Conservation (phyloP, 768 basidiomycete species). For the Tylopilus intermedius region DNA sequence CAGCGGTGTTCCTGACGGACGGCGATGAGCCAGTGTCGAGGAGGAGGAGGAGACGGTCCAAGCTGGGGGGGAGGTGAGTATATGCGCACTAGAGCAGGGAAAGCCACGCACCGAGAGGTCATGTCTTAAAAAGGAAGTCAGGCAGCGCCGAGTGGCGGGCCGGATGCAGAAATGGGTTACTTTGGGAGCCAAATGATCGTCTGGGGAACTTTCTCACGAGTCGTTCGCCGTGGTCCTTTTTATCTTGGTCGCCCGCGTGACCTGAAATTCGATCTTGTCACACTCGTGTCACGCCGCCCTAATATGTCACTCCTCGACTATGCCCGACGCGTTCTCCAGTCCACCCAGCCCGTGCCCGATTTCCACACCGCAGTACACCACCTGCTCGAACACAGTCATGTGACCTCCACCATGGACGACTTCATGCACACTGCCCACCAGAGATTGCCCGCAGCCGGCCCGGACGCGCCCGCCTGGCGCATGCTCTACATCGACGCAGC, state of each 20-base stretch:
- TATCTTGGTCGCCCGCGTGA: conserved; percentile 49
- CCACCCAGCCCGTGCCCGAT: not conserved
- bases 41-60: conserved; percentile 94
- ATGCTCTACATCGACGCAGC: conserved; percentile 73
- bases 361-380: conserved; percentile 6
- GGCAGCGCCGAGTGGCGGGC: conserved; percentile 47
- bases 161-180: conserved; percentile 28
- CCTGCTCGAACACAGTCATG: not conserved
- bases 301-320: conserved; percentile 7
- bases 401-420: conserved; percentile 18
- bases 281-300: conserved; percentile 25
- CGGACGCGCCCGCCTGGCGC: conserved; percentile 45
- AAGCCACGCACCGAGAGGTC: conserved; percentile 62
- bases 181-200: conserved; percentile 42
- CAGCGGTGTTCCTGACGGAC: conserved; percentile 90
- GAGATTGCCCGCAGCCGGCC: conserved; percentile 40
- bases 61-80: conserved; percentile 42
- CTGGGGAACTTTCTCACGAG: conserved; percentile 50
- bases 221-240: conserved; percentile 52
- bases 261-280: conserved; percentile 36
- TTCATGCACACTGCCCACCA: conserved; percentile 48
- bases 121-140: conserved; percentile 54
- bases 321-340: conserved; percentile 12
- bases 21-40: conserved; percentile 92
- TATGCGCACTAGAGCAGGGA: not conserved